Percentiles rank a stretch among this genome's conserved stretches.
These are phyloP conservation scores for Wallacemonas rigidus DNA, from an alignment of 208 protist genomes.

Conservation along the genomic window DNA sequence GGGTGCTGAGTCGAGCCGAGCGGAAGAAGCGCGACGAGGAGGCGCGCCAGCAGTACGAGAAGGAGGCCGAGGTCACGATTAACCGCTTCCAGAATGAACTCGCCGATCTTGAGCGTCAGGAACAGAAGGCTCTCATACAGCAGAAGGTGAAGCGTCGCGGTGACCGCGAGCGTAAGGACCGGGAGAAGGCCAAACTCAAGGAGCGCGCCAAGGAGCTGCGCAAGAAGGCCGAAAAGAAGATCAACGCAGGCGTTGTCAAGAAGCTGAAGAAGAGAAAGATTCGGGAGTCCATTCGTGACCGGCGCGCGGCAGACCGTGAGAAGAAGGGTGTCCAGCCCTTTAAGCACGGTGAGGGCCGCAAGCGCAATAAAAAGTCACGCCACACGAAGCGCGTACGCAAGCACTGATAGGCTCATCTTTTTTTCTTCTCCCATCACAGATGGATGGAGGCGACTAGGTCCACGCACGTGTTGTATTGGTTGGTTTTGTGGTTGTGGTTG, in stretches of 20 bases:
- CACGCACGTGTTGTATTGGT: too few relatives aligned
- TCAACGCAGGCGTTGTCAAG: slow-evolving; percentile 79
- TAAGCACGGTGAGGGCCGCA: slow-evolving; percentile 57
- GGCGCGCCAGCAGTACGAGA: slow-evolving; percentile 74
- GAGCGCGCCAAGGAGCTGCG: slow-evolving; percentile 52
- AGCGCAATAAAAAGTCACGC: slow-evolving; percentile 76
- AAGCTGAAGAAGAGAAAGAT: slow-evolving; percentile 90
- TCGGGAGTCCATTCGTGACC: slow-evolving; percentile 61
- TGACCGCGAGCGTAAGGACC: slow-evolving; percentile 57
- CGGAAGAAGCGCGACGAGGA: slow-evolving; percentile 61
- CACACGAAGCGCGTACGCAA: slow-evolving; percentile 62
- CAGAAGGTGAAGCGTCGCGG: slow-evolving; percentile 51
- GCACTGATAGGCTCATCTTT: slow-evolving; percentile 42
- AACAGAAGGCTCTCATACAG: slow-evolving; percentile 52
- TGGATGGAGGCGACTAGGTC: too few relatives aligned
- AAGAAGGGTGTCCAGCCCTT: slow-evolving; percentile 57
- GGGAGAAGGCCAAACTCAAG: slow-evolving; percentile 60
- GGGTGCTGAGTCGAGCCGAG: slow-evolving; percentile 78
- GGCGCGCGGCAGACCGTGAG: slow-evolving; percentile 61
- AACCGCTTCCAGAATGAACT: slow-evolving; percentile 86
- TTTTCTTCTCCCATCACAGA: not conserved
- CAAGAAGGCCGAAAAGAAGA: slow-evolving; percentile 77
- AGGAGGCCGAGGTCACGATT: slow-evolving; percentile 86
- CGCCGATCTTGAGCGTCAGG: slow-evolving; percentile 61
- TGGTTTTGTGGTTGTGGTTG: too few relatives aligned